Conservation (phyloP, 2,329 filamentous ascomycete genomes). For the Botryotinia convoluta region DNA sequence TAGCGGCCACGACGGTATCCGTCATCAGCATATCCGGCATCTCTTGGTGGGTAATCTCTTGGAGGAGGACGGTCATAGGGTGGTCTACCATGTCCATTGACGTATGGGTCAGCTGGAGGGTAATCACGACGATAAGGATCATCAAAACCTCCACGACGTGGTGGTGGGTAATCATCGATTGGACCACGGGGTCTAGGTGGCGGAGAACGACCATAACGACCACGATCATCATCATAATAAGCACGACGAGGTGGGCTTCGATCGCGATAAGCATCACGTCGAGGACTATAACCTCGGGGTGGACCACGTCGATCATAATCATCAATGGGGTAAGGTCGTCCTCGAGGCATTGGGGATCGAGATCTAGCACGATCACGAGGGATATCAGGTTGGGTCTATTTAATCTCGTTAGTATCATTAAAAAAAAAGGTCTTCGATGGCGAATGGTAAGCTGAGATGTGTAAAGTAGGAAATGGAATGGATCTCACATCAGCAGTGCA, state of each 20-base stretch:
- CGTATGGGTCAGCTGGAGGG: conserved; percentile 55
- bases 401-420: conserved; percentile 27
- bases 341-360: conserved; percentile 67
- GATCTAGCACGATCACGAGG: conserved; percentile 69
- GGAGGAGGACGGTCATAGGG: conserved; percentile 51
- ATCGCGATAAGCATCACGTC: conserved; percentile 79
- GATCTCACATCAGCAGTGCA: conserved; percentile 81
- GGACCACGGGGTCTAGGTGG: conserved; percentile 64
- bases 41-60: conserved; percentile 39
- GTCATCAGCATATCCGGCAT: conserved; percentile 34
- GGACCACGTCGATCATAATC: conserved; percentile 83
- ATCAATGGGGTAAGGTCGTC: conserved; percentile 67
- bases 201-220: conserved; percentile 78
- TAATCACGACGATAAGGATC: conserved; percentile 74
- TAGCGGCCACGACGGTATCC: conserved; percentile 37
- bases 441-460: conserved; percentile 29
- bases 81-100: conserved; percentile 47
- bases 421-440: background rate
- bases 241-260: conserved; percentile 77
- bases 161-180: conserved; percentile 74
- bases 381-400: conserved; percentile 75
- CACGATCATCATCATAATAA: conserved; percentile 79
- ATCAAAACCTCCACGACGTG: conserved; percentile 65
- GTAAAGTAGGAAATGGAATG: conserved; percentile 3
- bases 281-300: conserved; percentile 81